These are phyloP conservation scores for Entomortierella parvispora DNA, from an alignment of 192 early-diverging fungal genomes.

Conservation along the genomic window DNA sequence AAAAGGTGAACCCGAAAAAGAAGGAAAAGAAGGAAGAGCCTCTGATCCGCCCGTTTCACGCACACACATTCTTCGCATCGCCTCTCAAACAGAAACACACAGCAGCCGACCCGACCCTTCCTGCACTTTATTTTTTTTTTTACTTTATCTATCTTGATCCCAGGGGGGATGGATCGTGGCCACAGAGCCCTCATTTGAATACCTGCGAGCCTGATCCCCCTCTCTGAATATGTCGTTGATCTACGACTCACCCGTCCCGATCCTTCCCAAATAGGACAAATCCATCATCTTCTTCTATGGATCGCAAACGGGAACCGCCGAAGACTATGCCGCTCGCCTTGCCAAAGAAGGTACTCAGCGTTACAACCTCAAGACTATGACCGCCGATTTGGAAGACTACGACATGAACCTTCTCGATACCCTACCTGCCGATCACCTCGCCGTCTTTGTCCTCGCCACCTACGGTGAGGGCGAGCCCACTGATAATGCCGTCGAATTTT, in stretches of 20 bases:
- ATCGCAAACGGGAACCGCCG: constrained; percentile 98
- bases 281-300: constrained; percentile 93
- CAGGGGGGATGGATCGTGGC: neutral
- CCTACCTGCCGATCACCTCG: constrained; percentile 74
- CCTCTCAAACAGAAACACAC: no score
- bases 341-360: constrained; percentile 84
- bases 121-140: neutral
- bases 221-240: no score
- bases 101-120: no score
- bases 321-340: constrained; percentile 94
- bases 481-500: constrained; percentile 96
- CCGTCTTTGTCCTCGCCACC: constrained; percentile 95
- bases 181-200: neutral
- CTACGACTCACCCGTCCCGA: no score
- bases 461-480: constrained; percentile 99
- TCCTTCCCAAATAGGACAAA: constrained; percentile 60
- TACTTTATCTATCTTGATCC: constrained; percentile 1
- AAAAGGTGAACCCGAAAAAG: no score
- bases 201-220: no score
- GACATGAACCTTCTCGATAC: constrained; percentile 86
- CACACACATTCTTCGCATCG: no score
- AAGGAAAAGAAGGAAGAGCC: no score
- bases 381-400: constrained; percentile 91
- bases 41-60: no score
- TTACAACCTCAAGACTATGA: constrained; percentile 78